A percentile compares a stretch with the other conserved stretches of the same genome.
These are phyloP conservation scores for Cardamine resedifolia DNA, from an alignment of 345 rosid species.

Conservation along the genomic window DNA sequence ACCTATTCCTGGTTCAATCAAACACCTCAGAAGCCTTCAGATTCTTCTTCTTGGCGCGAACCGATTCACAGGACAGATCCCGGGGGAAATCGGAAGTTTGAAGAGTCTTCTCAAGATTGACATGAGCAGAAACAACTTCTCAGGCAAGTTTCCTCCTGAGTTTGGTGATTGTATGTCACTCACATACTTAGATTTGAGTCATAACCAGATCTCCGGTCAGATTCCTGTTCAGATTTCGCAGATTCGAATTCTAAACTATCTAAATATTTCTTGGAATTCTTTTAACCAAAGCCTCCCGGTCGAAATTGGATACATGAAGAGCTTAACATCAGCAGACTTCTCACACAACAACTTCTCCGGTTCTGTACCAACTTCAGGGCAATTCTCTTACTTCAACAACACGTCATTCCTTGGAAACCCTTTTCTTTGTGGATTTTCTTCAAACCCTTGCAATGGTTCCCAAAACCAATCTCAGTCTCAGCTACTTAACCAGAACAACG, in stretches of 20 bases:
- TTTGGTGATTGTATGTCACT: constrained; percentile 55
- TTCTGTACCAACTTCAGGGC: constrained; percentile 71
- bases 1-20: constrained; percentile 61
- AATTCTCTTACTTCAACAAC: constrained; percentile 73
- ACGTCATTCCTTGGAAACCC: constrained; percentile 84
- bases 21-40: constrained; percentile 65
- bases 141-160: constrained; percentile 68
- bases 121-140: constrained; percentile 69
- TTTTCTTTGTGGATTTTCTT: constrained; percentile 76
- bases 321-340: constrained; percentile 80
- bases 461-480: constrained; percentile 37
- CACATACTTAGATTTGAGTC: constrained; percentile 63
- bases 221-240: constrained; percentile 55
- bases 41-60: constrained; percentile 65
- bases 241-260: constrained; percentile 64
- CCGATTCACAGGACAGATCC: constrained; percentile 67
- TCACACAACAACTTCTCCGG: constrained; percentile 87
- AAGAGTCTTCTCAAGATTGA: constrained; percentile 57
- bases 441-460: constrained; percentile 57
- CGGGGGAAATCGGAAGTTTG: constrained; percentile 59
- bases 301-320: constrained; percentile 70
- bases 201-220: constrained; percentile 62
- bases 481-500: constrained; percentile 34
- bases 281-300: constrained; percentile 60
- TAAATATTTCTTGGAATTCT: constrained; percentile 81